Evolutionary conservation across 2,329 filamentous ascomycete species (phyloP), one percentile per base, ranked within the genome.

Genomic region (Curvularia sp.): DNA sequence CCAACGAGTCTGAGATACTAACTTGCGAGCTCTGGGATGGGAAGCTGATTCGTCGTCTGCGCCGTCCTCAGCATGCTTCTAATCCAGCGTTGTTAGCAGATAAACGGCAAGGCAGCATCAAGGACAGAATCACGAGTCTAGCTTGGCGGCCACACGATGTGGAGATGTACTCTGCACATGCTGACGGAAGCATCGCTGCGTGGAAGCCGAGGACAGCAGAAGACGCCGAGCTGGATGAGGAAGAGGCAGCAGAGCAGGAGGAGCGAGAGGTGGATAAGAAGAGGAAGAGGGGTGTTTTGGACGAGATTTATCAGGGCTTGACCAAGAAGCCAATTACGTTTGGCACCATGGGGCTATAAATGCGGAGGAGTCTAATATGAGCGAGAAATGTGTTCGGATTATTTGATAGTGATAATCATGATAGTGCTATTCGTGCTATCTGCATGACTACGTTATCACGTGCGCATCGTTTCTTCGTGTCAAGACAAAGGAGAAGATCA

Each of bases 1-100:
- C 93, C 0, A 97, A 96, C 61, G 79, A 82, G 28, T 80, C 82
- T 13, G 86, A 97, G 76, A 89, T 98, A 3, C 81, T 96, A 34
- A 83, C 90, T 47, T 89, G 95, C 63, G 89, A 94, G 66, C 79
- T 97, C 43, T 89, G 92, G 56, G 86, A 94, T 57, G 94, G 93
- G 1, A 85, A 82, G 15, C 78, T 94, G 27, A 74, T 95, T 34
- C 89, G 89, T 41, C 86, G 89, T 12, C 81, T 97, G 12, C 85
- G 88, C 43, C 87, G 89, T 6, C 87, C 87, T 2, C 88, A 69
- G 1, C 88, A 69, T 45, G 55, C 57, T 55, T 49, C 65, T 42
- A 63, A 38, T 27, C 28, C 19, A 30, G 43, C 12, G 7, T 68
- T 45, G 53, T 64, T 39, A 15, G 34, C 36, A 6, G 45, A 50